Base-by-base conservation (phyloP, 164 flowering plant genomes). In the Sextonia rubra region DNA sequence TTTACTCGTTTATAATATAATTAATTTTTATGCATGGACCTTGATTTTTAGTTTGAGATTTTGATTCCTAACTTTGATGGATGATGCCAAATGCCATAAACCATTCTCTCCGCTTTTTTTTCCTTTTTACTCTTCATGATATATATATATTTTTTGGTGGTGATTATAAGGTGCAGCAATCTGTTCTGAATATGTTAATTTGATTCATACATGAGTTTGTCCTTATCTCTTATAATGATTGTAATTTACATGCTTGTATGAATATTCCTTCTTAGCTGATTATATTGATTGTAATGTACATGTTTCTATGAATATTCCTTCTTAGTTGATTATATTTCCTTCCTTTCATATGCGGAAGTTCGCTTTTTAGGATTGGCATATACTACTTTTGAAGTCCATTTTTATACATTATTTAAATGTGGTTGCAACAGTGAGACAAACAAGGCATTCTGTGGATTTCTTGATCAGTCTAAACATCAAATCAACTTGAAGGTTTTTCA, bases 371-470 rank as follows among this genome's bases (percentile, higher is more conserved):
- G 20, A 55, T 55, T 55, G 60, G 60, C 60, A 20, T 15, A 15
- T 3, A 37, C 11, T 37, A 37, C 44, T 37, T 37, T 37, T 37
- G 44, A 37, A 7, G 11, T 37, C 44, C 44, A 37, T 8, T 7
- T 7, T 52, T 52, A 47, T 52, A 15, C n/a, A 52, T 52, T 52
- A 52, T 52, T 52, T 52, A 15, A 52, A 52, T 20, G 24, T 65
- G 23, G 52, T 66, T 52, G 49, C 24, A 58, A 27, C 83, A 93
- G 99, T 83, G 99, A 93, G 80, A 79, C 77, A 49, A 93, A 91
- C 69, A 95, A 95, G 85, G 98, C 99, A 62, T 91, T 88, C 76
- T 93, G 94, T 82, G 97, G 98, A 66, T 93, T 95, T 81, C 69
- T 80, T 23, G 86, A 88, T 78, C 90, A 79, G 63, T 71, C 77